Evolutionary conservation across 768 basidiomycete genomes (phyloP).

Genomic region (Podaxis sp.): DNA sequence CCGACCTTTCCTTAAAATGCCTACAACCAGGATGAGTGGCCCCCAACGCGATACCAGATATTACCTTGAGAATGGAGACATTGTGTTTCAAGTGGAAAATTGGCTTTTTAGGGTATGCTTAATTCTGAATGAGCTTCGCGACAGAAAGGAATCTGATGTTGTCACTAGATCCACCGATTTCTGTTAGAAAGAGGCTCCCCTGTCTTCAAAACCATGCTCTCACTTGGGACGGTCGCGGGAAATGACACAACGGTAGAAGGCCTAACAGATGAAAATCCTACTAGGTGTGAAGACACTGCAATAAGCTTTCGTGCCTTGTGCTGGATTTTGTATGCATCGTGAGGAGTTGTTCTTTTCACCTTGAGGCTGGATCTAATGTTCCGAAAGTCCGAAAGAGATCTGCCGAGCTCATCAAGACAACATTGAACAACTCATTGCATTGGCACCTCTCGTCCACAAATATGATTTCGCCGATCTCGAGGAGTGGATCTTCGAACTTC

Average conservation of each 20-base stretch:
- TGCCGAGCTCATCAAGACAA: background rate
- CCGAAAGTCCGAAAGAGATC: background rate
- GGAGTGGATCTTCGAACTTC: background rate
- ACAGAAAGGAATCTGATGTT: background rate
- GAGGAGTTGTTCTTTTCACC: background rate
- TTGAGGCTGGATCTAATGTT: background rate
- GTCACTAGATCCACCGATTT: background rate
- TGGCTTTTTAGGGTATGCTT: background rate
- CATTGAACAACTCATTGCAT: background rate
- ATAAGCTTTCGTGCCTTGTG: background rate
- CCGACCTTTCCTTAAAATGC: too few species aligned
- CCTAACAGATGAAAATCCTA: background rate
- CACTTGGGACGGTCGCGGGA: background rate
- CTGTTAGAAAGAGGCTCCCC: background rate
- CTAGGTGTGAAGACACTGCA: background rate
- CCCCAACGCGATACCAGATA: background rate
- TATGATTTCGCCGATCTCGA: background rate
- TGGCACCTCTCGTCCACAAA: background rate
- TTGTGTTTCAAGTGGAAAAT: background rate
- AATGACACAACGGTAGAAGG: background rate
- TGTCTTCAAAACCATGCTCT: background rate
- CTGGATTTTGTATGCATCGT: background rate
- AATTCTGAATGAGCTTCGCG: background rate
- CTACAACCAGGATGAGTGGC: too few species aligned
- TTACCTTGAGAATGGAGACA: constrained; percentile 4